Conservation (phyloP, 495 filamentous ascomycete species). For the Daldinia decipiens region DNA sequence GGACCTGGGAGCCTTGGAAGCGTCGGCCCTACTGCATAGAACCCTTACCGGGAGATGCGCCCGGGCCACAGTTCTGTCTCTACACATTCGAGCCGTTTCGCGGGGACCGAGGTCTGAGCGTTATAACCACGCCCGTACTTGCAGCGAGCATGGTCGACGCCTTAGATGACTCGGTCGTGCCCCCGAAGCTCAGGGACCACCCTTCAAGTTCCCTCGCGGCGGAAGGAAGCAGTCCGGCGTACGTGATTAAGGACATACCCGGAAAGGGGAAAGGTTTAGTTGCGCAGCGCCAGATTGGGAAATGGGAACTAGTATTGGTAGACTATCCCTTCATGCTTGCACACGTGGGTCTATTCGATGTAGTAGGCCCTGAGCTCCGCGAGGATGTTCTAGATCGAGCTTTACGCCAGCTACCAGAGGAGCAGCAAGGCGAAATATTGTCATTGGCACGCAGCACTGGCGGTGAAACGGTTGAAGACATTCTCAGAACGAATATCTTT, state of each 20-base stretch:
- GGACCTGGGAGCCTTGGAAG: slow-evolving; percentile 44
- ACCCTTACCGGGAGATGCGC: slow-evolving; percentile 15
- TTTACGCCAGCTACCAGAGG: slow-evolving; percentile 35
- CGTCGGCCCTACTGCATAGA: slow-evolving; percentile 45
- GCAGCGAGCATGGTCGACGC: slow-evolving; percentile 46
- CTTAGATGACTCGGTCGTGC: slow-evolving; percentile 43
- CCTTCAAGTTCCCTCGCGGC: slow-evolving; percentile 31
- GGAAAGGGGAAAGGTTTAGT: slow-evolving; percentile 48
- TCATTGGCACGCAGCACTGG: slow-evolving; percentile 74
- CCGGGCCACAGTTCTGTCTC: slow-evolving; percentile 47
- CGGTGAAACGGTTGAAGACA: slow-evolving; percentile 74
- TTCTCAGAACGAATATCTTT: slow-evolving; percentile 68
- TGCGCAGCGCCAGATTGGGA: slow-evolving; percentile 32
- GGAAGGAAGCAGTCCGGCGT: slow-evolving; percentile 18
- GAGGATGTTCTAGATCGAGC: slow-evolving; percentile 41
- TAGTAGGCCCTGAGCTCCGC: slow-evolving; percentile 32
- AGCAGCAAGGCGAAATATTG: slow-evolving; percentile 31
- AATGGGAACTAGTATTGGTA: slow-evolving; percentile 46
- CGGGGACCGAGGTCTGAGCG: slow-evolving; percentile 45
- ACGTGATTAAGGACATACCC: slow-evolving; percentile 38
- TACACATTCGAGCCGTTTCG: slow-evolving; percentile 50
- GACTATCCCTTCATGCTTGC: slow-evolving; percentile 46
- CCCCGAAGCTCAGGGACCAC: slow-evolving; percentile 25
- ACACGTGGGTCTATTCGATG: slow-evolving; percentile 44
- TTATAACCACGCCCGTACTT: slow-evolving; percentile 44